phyloP scores from a whole-genome alignment of 2,329 filamentous ascomycete species.

The Madurella fahalii region DNA sequence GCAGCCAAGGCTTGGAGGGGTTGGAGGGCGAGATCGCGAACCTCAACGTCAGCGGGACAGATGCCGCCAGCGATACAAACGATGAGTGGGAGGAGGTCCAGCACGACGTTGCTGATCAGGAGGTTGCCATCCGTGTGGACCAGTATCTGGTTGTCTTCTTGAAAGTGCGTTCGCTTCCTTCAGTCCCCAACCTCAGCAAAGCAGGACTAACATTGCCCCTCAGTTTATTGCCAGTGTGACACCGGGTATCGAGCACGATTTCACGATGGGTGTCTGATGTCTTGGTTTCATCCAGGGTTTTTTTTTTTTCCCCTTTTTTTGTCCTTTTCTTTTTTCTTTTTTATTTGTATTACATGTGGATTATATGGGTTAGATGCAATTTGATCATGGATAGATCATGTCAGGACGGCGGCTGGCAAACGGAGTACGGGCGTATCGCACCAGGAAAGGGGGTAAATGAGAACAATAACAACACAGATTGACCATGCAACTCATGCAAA shows the following conservation, averaged over 20 bases:
- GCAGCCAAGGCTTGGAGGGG: slow-evolving; percentile 68
- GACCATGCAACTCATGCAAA: neutral
- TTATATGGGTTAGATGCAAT: neutral
- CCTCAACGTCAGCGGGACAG: slow-evolving; percentile 53
- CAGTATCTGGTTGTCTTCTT: slow-evolving; percentile 85
- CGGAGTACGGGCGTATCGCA: slow-evolving; percentile 7
- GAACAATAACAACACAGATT: slow-evolving; percentile 1
- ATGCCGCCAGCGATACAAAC: slow-evolving; percentile 45
- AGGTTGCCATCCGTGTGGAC: slow-evolving; percentile 80
- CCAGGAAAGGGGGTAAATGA: neutral
- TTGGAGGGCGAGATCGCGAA: slow-evolving; percentile 76
- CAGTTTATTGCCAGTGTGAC: slow-evolving; percentile 84
- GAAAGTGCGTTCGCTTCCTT: slow-evolving; percentile 52
- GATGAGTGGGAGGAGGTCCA: slow-evolving; percentile 66
- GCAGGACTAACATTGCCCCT: slow-evolving; percentile 26
- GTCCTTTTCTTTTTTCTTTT: too few species aligned
- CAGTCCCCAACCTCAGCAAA: neutral
- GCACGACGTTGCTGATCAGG: slow-evolving; percentile 61
- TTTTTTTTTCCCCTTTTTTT: slow-evolving; percentile 1
- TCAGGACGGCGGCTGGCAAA: neutral
- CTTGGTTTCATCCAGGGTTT: neutral
- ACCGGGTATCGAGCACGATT: slow-evolving; percentile 95
- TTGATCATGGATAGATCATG: slow-evolving; percentile 5
- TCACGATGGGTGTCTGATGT: slow-evolving; percentile 83
- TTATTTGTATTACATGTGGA: too few species aligned